Base-by-base conservation (phyloP, 1,284 basidiomycete genomes). In the Puccinia novopanici region DNA sequence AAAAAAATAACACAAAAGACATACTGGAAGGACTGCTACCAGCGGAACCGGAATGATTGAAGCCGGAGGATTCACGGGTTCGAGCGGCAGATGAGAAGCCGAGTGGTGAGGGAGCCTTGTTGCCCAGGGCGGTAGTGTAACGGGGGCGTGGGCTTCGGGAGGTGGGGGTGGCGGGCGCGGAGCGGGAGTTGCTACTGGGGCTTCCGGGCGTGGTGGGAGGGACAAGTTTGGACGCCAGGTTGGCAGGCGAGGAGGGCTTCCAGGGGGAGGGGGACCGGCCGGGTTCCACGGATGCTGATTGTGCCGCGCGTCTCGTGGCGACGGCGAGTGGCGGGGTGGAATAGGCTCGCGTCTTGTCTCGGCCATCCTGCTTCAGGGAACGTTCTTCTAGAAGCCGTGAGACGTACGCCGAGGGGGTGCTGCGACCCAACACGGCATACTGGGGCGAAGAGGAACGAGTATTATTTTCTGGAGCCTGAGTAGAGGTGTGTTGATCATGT, bases 101-200 rank as follows among this genome's bases (percentile, higher is more conserved):
- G 19, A 57, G 40, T 12, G 75, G 40, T 6, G 55, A 55, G 37
- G 65, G 37, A 0, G 63, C 65, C 52, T 80, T 80, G 42, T 17
- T 54, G 50, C 67, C 68, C 6, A 80, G 50, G 8, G 68, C 55
- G n/a, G 77, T 45, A 34, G 77, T 80, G 42, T 80, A 80, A 22
- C 77, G 68, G 13, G 77, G 77, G 27, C 77, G 8, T 12, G 76
- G 76, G 45, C 77, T 73, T 9, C 55, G 24, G 17, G 77, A 80
- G n/a, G n/a, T n/a, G 50, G 77, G 77, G 22, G 77, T 61, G 67
- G 34, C 45, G 10, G 77, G 77, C 0, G 77, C 55, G 22, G 50
- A 57, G 45, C 55, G 67, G 19, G 37, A 15, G 65, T 45, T 45
- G 55, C 65, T 67, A 15, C 55, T 37, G 40, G 68, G 67, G 48